Percentiles rank a stretch among this genome's conserved stretches.
Evolutionary conservation across 2,329 filamentous ascomycete species (phyloP).

Genomic region (Falciphora oryzae): DNA sequence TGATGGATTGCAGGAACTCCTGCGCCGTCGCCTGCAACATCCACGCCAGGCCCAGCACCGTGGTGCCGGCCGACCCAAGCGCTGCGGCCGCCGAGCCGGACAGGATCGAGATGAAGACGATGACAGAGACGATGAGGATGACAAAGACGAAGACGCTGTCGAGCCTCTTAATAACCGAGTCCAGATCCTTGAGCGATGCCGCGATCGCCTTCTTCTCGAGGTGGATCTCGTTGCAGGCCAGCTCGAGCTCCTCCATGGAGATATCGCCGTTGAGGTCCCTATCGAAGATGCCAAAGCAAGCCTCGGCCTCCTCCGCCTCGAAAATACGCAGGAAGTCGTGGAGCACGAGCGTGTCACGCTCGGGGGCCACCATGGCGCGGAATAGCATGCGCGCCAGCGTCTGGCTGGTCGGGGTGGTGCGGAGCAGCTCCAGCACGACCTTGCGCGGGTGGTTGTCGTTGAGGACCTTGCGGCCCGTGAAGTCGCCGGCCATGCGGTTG

Average conservation of each 20-base stretch:
- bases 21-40: slow-evolving; percentile 88
- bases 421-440: slow-evolving; percentile 73
- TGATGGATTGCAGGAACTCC: slow-evolving; percentile 87
- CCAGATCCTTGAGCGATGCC: slow-evolving; percentile 87
- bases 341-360: slow-evolving; percentile 67
- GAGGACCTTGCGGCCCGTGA: slow-evolving; percentile 66
- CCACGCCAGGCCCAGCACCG: slow-evolving; percentile 87
- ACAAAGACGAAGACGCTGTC: slow-evolving; percentile 87
- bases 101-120: slow-evolving; percentile 85
- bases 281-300: slow-evolving; percentile 88
- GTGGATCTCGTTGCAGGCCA: slow-evolving; percentile 89
- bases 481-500: slow-evolving; percentile 81
- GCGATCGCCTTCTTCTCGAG: slow-evolving; percentile 93
- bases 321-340: slow-evolving; percentile 79
- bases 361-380: slow-evolving; percentile 73
- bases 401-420: slow-evolving; percentile 67
- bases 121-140: slow-evolving; percentile 70
- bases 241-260: slow-evolving; percentile 88
- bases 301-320: slow-evolving; percentile 77
- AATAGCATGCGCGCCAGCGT: slow-evolving; percentile 83
- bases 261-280: slow-evolving; percentile 97
- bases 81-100: slow-evolving; percentile 87
- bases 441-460: slow-evolving; percentile 75
- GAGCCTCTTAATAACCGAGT: slow-evolving; percentile 86
- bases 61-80: slow-evolving; percentile 81